phyloP scores from a whole-genome alignment of 768 basidiomycete genomes.

The Asterophora parasitica region DNA sequence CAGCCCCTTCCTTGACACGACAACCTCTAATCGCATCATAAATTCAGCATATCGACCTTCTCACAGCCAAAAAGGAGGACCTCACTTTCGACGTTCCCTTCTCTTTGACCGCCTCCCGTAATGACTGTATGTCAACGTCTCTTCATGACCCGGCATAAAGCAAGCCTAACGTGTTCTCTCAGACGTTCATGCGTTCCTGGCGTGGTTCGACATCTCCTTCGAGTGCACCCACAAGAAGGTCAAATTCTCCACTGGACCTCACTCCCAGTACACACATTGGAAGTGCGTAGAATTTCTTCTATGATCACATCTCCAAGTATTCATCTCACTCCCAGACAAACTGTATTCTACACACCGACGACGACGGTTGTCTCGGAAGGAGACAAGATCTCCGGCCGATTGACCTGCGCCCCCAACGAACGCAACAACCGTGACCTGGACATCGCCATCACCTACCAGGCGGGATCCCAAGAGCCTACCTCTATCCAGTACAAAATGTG shows the following conservation, averaged over 20 bases:
- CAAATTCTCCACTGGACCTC: slow-evolving; percentile 95
- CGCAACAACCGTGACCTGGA: slow-evolving; percentile 95
- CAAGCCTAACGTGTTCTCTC: not conserved
- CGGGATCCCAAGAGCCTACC: slow-evolving; percentile 29
- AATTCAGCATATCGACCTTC: slow-evolving; percentile 77
- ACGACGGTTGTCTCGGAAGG: slow-evolving; percentile 67
- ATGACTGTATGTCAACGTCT: slow-evolving; percentile 70
- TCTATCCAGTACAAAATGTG: slow-evolving; percentile 81
- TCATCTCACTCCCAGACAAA: slow-evolving; percentile 58
- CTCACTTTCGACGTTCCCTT: slow-evolving; percentile 83
- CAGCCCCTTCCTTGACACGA: not conserved
- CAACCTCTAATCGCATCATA: not conserved
- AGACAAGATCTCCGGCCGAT: slow-evolving; percentile 64
- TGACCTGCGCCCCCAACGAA: slow-evolving; percentile 83
- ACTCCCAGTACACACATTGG: slow-evolving; percentile 95
- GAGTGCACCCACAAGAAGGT: slow-evolving; percentile 94
- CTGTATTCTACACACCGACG: slow-evolving; percentile 93
- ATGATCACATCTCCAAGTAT: not conserved
- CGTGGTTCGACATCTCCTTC: slow-evolving; percentile 98
- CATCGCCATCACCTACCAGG: slow-evolving; percentile 73
- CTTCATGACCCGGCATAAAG: not conserved
- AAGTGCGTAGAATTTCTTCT: slow-evolving; percentile 54
- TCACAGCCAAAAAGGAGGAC: slow-evolving; percentile 93
- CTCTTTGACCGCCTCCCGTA: slow-evolving; percentile 73
- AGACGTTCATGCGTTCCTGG: slow-evolving; percentile 98